Evolutionary conservation across 345 rosid genomes (phyloP), one percentile per base, ranked within the genome.

Genomic region (Eucalyptus rudis): DNA sequence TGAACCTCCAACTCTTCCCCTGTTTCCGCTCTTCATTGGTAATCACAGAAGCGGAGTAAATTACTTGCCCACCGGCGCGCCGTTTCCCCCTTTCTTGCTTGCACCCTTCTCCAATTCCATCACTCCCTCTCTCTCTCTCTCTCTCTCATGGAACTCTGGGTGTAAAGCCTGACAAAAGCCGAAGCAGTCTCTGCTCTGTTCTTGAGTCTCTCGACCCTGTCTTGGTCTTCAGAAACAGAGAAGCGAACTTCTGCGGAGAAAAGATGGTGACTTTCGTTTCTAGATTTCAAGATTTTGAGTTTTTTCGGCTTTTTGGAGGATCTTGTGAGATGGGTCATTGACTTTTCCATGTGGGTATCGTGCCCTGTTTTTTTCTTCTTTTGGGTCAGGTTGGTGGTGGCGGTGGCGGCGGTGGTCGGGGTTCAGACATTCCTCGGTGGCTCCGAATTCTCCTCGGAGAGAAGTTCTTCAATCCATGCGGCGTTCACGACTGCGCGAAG

Each of bases 401-500:
- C 45, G 79, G 68, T 9, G 62, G 62, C 27, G 62, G 54, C 4
- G 51, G 76, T 4, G 90, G 76, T 24, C 22, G 40, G 13, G 8
- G 15, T 86, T 86, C 87, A 20, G 44, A 76, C 2, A 58, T 58
- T 51, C 95, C 96, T 50, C 87, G 88, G 19, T 95, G 96, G 96
- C 93, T 96, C 88, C 94, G 93, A 88, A 94, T 93, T 56, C 92
- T 97, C 87, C 88, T 95, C 40, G 89, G 92, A 4, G 98, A 97
- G 83, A 97, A 96, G 89, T 97, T 97, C 94, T 97, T 96, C 95
- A 93, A 93, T 90, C 96, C 98, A 31, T 96, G 99, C 80, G 62
- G 93, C 59, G 87, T 92, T 51, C 99, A 97, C 25, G 95, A 93
- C 91, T 95, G 91, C 1, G 92, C 87, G 2, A 97, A 90, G 93